These are phyloP conservation scores for Leccinum ponderosum DNA, from an alignment of 1,284 basidiomycete genomes.

Conservation along the genomic window DNA sequence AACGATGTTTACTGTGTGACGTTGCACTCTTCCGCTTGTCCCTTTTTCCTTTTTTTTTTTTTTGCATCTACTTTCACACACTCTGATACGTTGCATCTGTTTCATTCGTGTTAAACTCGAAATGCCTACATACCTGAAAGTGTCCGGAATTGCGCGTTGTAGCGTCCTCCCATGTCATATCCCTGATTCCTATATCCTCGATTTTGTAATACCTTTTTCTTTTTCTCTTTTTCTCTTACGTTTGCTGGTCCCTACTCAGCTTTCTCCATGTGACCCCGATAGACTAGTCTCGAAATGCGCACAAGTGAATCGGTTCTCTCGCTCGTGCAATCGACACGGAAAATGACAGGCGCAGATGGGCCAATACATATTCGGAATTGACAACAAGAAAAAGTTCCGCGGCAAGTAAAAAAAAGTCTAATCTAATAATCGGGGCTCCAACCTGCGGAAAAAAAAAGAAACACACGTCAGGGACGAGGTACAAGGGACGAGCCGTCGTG, in stretches of 20 bases:
- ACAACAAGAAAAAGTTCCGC: background rate
- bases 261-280: constrained; percentile 19
- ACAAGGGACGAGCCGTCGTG: background rate
- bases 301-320: constrained; percentile 7
- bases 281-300: constrained; percentile 28
- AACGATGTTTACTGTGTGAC: constrained; percentile 13
- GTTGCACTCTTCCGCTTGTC: background rate
- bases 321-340: constrained; percentile 9
- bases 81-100: constrained; percentile 23
- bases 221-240: background rate
- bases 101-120: constrained; percentile 14
- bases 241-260: constrained; percentile 18
- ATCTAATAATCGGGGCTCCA: constrained; percentile 37
- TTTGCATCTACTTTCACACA: constrained; percentile 20
- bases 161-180: constrained; percentile 9
- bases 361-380: background rate
- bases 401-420: background rate
- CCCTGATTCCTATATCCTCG: constrained; percentile 30
- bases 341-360: background rate
- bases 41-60: background rate
- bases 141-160: constrained; percentile 19
- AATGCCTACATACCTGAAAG: constrained; percentile 14
- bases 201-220: constrained; percentile 31
- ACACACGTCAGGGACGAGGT: constrained; percentile 5
- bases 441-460: constrained; percentile 21